phyloP scores from a whole-genome alignment of 1,139 yeast species.

The Wickerhamiella infanticola region DNA sequence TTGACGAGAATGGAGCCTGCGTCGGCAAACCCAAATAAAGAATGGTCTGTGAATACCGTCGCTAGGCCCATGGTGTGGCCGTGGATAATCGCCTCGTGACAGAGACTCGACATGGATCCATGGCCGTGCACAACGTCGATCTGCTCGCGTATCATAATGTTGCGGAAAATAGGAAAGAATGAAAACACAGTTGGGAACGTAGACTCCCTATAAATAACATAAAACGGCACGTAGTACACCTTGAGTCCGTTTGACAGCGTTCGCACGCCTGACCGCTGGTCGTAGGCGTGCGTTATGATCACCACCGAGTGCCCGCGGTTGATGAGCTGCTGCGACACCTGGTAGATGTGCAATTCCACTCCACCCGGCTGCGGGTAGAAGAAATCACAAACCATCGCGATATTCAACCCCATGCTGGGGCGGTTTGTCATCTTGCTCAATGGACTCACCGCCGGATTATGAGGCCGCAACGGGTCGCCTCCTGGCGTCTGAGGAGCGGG shows the following conservation, averaged over 20 bases:
- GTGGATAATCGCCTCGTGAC: conserved; percentile 83
- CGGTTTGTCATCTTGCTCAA: background rate
- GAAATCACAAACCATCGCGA: conserved; percentile 78
- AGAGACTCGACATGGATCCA: conserved; percentile 71
- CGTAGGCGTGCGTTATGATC: conserved; percentile 79
- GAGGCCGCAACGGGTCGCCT: background rate
- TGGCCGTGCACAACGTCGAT: conserved; percentile 92
- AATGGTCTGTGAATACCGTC: conserved; percentile 91
- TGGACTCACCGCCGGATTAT: conserved; percentile 8
- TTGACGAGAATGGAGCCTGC: conserved; percentile 74
- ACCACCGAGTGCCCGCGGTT: conserved; percentile 84
- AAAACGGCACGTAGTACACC: conserved; percentile 78
- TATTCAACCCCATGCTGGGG: conserved; percentile 8
- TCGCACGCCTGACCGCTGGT: conserved; percentile 66
- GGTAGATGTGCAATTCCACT: conserved; percentile 88
- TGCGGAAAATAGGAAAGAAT: conserved; percentile 70
- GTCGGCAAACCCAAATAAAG: conserved; percentile 86
- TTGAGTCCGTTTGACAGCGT: conserved; percentile 78
- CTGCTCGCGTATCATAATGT: conserved; percentile 69
- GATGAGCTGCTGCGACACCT: conserved; percentile 61
- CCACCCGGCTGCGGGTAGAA: conserved; percentile 99
- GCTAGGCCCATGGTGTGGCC: conserved; percentile 85
- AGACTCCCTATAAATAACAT: conserved; percentile 65
- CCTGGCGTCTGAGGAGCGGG: background rate
- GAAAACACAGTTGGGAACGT: conserved; percentile 83